These are phyloP conservation scores for Physcia stellaris DNA, from an alignment of 495 filamentous ascomycete genomes.

Conservation along the genomic window DNA sequence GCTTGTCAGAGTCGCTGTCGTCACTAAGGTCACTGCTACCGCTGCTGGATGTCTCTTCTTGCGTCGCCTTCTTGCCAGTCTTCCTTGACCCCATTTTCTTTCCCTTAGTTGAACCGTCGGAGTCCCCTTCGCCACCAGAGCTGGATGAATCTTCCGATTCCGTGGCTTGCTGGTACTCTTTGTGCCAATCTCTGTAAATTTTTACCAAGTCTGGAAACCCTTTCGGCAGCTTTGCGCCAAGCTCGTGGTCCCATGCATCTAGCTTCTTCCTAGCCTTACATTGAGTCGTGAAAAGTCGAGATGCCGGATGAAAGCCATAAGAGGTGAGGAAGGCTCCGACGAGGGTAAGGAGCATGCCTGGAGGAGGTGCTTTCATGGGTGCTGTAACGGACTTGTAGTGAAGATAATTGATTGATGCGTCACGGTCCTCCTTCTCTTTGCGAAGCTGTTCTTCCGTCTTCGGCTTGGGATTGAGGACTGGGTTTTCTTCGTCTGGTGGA, in stretches of 20 bases:
- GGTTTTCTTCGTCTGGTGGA: slow-evolving; percentile 18
- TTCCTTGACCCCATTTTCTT: slow-evolving; percentile 1
- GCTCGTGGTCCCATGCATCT: slow-evolving; percentile 21
- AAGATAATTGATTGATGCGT: slow-evolving; percentile 14
- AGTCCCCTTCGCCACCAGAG: slow-evolving; percentile 7
- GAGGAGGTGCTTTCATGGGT: slow-evolving; percentile 23
- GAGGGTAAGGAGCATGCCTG: slow-evolving; percentile 47
- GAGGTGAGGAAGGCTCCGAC: slow-evolving; percentile 53
- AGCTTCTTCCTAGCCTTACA: slow-evolving; percentile 29
- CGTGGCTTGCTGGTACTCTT: slow-evolving; percentile 20
- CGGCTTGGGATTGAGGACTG: slow-evolving; percentile 16
- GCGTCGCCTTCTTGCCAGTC: neutral
- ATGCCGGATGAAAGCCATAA: slow-evolving; percentile 46
- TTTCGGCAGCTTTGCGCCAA: slow-evolving; percentile 20
- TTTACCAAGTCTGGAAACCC: slow-evolving; percentile 31
- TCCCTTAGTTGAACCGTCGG: slow-evolving; percentile 4
- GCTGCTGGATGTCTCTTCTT: slow-evolving; percentile 12
- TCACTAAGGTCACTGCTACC: slow-evolving; percentile 8
- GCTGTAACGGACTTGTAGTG: slow-evolving; percentile 12
- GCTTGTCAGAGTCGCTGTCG: slow-evolving; percentile 28
- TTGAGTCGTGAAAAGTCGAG: slow-evolving; percentile 45
- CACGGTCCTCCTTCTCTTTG: slow-evolving; percentile 13
- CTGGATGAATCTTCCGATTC: slow-evolving; percentile 20
- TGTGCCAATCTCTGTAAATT: slow-evolving; percentile 36
- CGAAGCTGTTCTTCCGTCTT: slow-evolving; percentile 12